These are phyloP conservation scores for Lunasporangiospora selenospora DNA, from an alignment of 192 early-diverging fungal genomes.

Conservation along the genomic window DNA sequence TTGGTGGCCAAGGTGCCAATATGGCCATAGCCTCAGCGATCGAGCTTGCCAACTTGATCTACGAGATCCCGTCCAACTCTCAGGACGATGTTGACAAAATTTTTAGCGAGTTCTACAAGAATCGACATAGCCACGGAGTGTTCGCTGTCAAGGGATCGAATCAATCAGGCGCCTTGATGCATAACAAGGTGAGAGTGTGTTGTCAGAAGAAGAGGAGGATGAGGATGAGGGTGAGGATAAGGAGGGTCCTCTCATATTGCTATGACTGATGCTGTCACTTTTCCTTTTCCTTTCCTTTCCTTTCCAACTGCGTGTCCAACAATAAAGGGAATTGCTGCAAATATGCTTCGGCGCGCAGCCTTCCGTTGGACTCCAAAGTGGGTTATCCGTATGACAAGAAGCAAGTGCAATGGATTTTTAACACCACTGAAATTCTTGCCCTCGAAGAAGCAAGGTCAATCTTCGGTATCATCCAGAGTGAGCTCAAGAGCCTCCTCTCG, in stretches of 20 bases:
- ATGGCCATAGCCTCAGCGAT: constrained; percentile 18
- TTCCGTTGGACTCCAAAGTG: constrained; percentile 20
- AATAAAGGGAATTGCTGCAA: background rate
- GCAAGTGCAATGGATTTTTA: constrained; percentile 9
- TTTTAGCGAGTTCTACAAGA: constrained; percentile 5
- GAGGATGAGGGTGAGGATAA: no score
- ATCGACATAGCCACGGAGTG: background rate
- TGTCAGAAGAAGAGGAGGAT: no score
- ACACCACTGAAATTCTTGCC: constrained; percentile 13
- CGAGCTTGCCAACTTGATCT: constrained; percentile 14
- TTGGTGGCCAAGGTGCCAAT: constrained; percentile 28
- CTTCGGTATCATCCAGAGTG: no score
- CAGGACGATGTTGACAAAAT: constrained; percentile 11
- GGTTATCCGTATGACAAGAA: background rate
- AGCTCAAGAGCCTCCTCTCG: no score
- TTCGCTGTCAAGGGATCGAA: constrained; percentile 6
- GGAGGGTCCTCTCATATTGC: no score
- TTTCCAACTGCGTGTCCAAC: no score
- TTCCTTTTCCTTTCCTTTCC: no score
- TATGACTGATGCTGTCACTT: no score
- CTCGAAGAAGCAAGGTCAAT: constrained; percentile 9
- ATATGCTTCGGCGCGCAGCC: background rate
- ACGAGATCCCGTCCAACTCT: constrained; percentile 7
- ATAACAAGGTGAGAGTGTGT: constrained; percentile 1
- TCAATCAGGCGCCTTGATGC: constrained; percentile 2